phyloP scores from a whole-genome alignment of 2,329 filamentous ascomycete species.

The Magnaporthiopsis poae region DNA sequence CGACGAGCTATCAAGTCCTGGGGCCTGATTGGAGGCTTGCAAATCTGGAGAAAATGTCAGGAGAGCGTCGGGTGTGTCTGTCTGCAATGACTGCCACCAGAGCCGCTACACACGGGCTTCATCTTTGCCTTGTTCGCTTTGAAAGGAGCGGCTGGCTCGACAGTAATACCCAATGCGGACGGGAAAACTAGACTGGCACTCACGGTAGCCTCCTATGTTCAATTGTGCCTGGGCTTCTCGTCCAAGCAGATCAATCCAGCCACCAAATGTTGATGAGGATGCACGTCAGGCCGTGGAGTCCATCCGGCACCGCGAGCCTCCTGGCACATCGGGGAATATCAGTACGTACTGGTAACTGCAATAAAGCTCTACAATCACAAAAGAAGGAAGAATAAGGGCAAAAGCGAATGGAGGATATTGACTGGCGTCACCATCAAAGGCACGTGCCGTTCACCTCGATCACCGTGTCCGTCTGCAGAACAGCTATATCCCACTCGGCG shows the following conservation, averaged over 20 bases:
- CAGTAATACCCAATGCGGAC: background rate
- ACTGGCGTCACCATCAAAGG: background rate
- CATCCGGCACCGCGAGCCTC: background rate
- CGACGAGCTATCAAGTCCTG: background rate
- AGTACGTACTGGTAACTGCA: background rate
- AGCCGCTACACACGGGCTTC: background rate
- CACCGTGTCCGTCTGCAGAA: constrained; percentile 48
- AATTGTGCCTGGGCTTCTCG: background rate
- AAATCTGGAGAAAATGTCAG: too few relatives aligned
- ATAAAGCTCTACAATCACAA: background rate
- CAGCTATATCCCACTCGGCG: constrained; percentile 68
- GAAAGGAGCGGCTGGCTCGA: too few relatives aligned
- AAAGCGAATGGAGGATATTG: background rate
- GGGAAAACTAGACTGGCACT: background rate
- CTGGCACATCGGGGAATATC: too few relatives aligned
- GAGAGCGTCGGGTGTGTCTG: background rate
- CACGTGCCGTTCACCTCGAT: constrained; percentile 13
- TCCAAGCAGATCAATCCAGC: background rate
- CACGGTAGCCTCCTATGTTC: background rate
- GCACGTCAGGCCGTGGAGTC: background rate
- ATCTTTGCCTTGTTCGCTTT: background rate
- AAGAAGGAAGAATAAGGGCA: background rate
- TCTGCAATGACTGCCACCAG: background rate
- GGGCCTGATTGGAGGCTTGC: background rate
- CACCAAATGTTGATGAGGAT: background rate